Evolutionary conservation across 345 rosid species (phyloP), one percentile per base, ranked within the genome.

Genomic region (Citrus medica): DNA sequence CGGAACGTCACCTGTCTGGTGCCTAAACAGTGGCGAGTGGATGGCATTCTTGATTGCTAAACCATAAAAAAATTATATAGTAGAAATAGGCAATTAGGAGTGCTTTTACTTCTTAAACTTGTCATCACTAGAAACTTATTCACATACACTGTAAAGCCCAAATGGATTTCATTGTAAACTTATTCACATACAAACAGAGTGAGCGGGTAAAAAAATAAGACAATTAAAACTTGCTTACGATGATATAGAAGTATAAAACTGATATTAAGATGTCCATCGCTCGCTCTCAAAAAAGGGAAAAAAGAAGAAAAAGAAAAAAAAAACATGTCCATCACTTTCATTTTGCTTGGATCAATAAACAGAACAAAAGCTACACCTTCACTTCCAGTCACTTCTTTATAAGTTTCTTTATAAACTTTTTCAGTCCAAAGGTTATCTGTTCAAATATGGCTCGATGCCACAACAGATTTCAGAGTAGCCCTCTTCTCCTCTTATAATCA

Each of bases 401-500:
- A 53, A 4, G 56, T 17, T 51, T 17, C 56, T 17, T 51, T 17
- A 4, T 42, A 12, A 42, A 46, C 51, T 46, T 46, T 46, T 46
- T 6, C 22, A 6, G 21, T 17, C 61, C 69, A 21, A 21, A 4
- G 9, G 27, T 22, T 46, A 64, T 32, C 61, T 63, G 71, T 7
- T 10, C 42, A 32, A 59, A 62, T 48, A n/a, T 19, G 22, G 78
- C 61, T 63, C 22, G 42, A 6, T 5, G 32, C 4, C 51, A 24
- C 30, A n/a, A n/a, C 51, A 33, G 16, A 66, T 75, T 58, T 92
- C 88, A 97, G 63, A 97, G 92, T 79, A 97, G 98, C 67, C 99
- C 98, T 84, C 98, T 93, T 77, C 99, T 89, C 82, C 98, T 94
- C 89, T 97, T 94, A 94, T 97, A 97, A 79, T 94, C 99, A 67